Evolutionary conservation across 345 rosid species (phyloP).

Genomic region (Moricandia arvensis): DNA sequence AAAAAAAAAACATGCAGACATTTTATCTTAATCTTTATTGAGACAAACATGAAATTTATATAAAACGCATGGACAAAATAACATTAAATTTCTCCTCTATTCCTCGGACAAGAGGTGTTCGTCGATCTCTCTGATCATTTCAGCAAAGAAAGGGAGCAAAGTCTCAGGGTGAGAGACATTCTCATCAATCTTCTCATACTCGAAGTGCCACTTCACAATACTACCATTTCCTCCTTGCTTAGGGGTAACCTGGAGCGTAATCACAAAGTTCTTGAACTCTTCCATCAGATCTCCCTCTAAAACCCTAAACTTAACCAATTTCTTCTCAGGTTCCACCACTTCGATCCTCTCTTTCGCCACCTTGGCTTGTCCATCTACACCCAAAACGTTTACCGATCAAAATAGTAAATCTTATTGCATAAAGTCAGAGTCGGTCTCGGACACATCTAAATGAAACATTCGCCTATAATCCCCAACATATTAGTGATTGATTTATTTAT

Average conservation of each 20-base stretch:
- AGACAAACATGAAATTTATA: not conserved
- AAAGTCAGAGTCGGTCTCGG: not conserved
- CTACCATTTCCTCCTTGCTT: constrained; percentile 17
- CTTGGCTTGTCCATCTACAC: constrained; percentile 25
- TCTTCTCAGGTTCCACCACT: constrained; percentile 25
- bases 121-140: constrained; percentile 14
- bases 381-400: not conserved
- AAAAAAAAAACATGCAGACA: not conserved
- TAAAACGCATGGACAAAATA: not conserved
- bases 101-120: constrained; percentile 8
- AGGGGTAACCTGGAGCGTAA: constrained; percentile 5
- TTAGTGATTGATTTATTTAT: not conserved
- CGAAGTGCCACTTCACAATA: constrained; percentile 21
- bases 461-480: too few relatives aligned
- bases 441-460: too few relatives aligned
- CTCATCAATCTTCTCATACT: constrained; percentile 27
- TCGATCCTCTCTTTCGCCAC: constrained; percentile 27
- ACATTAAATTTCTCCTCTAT: not conserved
- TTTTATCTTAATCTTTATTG: not conserved
- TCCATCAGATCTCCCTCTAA: constrained; percentile 27
- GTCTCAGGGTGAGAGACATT: constrained; percentile 12
- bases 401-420: not conserved
- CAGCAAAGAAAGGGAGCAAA: constrained; percentile 14
- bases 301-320: constrained; percentile 6
- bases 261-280: constrained; percentile 22